Percentiles rank a stretch among this genome's conserved stretches.
Evolutionary conservation across 1,284 basidiomycete species (phyloP).

Genomic region (Porogramme epimiltina): DNA sequence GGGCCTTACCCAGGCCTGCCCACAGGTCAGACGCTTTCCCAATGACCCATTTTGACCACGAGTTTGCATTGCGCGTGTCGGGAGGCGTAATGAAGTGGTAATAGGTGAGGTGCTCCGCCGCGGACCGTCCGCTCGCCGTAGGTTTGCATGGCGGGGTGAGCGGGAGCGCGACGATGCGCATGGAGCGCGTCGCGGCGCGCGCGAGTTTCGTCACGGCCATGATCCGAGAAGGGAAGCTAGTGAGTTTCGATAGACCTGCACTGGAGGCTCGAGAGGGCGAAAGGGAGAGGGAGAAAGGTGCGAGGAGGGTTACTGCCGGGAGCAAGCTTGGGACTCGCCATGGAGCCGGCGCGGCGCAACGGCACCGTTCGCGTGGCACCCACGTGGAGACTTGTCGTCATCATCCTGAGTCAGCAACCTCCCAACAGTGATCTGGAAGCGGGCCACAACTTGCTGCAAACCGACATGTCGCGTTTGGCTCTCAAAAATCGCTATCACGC

Average conservation of each 20-base stretch:
- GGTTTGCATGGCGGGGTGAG: slow-evolving; percentile 27
- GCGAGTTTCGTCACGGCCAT: slow-evolving; percentile 7
- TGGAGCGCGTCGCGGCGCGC: slow-evolving; percentile 30
- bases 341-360: too few species aligned
- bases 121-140: too few species aligned
- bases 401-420: too few species aligned
- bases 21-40: slow-evolving; percentile 57
- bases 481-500: too few species aligned
- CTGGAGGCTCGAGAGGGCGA: neutral
- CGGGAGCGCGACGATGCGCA: slow-evolving; percentile 53
- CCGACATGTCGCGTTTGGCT: too few species aligned
- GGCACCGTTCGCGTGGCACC: too few species aligned
- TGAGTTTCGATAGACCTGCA: neutral
- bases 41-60: slow-evolving; percentile 43
- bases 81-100: slow-evolving; percentile 48
- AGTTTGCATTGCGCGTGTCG: slow-evolving; percentile 19
- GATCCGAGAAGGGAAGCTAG: neutral
- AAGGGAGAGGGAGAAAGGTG: neutral
- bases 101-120: slow-evolving; percentile 38
- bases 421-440: too few species aligned
- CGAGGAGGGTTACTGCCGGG: too few species aligned
- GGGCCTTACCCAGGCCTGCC: slow-evolving; percentile 66
- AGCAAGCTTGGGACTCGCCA: too few species aligned
- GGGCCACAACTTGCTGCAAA: too few species aligned
- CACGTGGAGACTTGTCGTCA: too few species aligned